Base-by-base conservation (phyloP, 2,329 filamentous ascomycete genomes). In the Passalora sequoiae region DNA sequence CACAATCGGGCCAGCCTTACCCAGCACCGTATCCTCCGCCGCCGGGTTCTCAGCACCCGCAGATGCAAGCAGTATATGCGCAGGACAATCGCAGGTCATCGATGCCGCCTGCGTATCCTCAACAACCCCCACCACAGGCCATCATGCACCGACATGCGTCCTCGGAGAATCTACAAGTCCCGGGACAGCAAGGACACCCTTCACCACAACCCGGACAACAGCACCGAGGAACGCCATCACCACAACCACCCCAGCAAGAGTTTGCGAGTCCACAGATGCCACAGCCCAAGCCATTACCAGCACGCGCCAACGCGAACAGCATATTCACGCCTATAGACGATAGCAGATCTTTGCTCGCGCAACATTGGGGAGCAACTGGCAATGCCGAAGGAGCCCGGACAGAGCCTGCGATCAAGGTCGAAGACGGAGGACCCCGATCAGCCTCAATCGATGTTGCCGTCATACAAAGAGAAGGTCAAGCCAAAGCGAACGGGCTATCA, bases 251-350 rank as follows among this genome's bases (percentile, higher is more conserved):
- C 25, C 76, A 74, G 22, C 63, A 58, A 10, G 64, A 67, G 56
- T 76, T 70, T 61, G 69, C 62, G 60, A 80, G 66, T 63, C 75
- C 60, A 50, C 78, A 54, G 62, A 74, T 62, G 69, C 80, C 43
- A 54, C 70, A 86, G 51, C 82, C 84, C 2, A 85, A 83, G 58
- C 82, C 86, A 4, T 56, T 77, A 3, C 72, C 74, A 6, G 68
- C 60, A 15, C 66, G 69, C 24, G 67, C 74, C 24, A 89, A 89
- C 63, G 83, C 84, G 16, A 84, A 89, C 62, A 96, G 89, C 64
- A 97, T 98, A 47, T 97, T 97, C 62, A 98, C 92, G 0, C 92
- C 92, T 0, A 94, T 98, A 50, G 92, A 97, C 58, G 89, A 95
- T 62, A 89, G 85, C 57, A 79, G 86, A 37, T 96, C 89, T 1